These are phyloP conservation scores for Penicillium thymicola DNA, from an alignment of 2,329 filamentous ascomycete genomes.

Conservation along the genomic window DNA sequence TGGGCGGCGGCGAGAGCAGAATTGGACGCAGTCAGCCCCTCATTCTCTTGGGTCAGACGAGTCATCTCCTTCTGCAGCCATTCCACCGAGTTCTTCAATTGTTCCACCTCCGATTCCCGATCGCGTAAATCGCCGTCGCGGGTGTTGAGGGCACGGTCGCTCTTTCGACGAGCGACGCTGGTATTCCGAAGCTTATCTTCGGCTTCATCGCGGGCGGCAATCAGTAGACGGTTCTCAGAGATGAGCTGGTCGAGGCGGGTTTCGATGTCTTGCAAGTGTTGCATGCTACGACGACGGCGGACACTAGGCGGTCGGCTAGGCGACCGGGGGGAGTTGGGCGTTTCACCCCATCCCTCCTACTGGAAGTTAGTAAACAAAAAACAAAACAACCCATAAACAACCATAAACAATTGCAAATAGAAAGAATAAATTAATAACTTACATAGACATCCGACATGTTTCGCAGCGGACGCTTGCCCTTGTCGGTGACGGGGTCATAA, in stretches of 20 bases:
- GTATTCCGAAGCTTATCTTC: conserved; percentile 62
- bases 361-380: conserved; percentile 28
- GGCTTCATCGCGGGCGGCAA: conserved; percentile 66
- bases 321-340: conserved; percentile 77
- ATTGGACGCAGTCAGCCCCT: conserved; percentile 73
- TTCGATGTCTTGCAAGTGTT: conserved; percentile 85
- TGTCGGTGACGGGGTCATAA: conserved; percentile 76
- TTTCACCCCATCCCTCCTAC: conserved; percentile 92
- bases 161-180: conserved; percentile 53
- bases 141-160: conserved; percentile 58
- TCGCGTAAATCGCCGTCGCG: conserved; percentile 70
- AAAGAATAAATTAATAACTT: conserved; percentile 50
- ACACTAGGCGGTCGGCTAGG: conserved; percentile 93
- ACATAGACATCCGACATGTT: conserved; percentile 94
- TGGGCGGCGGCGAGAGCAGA: conserved; percentile 72
- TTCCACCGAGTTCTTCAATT: conserved; percentile 72
- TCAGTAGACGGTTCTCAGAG: conserved; percentile 77
- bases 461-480: conserved; percentile 77
- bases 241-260: conserved; percentile 76
- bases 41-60: conserved; percentile 78
- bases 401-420: conserved; percentile 9
- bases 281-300: conserved; percentile 96
- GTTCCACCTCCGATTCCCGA: conserved; percentile 81
- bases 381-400: conserved; percentile 9
- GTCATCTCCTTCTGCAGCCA: conserved; percentile 79